Evolutionary conservation across 371 early-diverging fungal species (phyloP).

Genomic region (Mucor mucedo): DNA sequence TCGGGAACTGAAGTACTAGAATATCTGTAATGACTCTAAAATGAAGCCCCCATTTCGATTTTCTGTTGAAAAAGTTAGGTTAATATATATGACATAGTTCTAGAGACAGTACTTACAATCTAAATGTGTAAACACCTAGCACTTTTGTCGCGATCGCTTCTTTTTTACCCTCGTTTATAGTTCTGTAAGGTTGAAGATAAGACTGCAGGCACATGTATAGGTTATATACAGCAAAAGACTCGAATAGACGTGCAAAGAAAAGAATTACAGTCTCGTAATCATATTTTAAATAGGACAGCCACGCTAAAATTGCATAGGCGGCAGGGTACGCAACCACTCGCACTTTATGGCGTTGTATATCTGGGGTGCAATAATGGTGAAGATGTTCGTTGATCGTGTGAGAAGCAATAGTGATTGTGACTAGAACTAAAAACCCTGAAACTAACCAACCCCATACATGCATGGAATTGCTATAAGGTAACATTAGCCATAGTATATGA

Average conservation of each 20-base stretch:
- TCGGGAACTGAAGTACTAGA: slow-evolving; percentile 51
- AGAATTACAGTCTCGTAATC: slow-evolving; percentile 53
- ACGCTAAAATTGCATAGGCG: slow-evolving; percentile 50
- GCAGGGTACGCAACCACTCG: slow-evolving; percentile 55
- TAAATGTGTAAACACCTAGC: slow-evolving; percentile 35
- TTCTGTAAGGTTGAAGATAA: slow-evolving; percentile 49
- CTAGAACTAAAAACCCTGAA: slow-evolving; percentile 37
- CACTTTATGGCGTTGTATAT: slow-evolving; percentile 53
- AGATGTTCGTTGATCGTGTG: slow-evolving; percentile 43
- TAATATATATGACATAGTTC: background rate
- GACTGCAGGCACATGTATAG: slow-evolving; percentile 48
- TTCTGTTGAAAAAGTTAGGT: slow-evolving; percentile 19
- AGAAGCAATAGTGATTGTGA: slow-evolving; percentile 39
- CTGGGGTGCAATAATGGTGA: slow-evolving; percentile 47
- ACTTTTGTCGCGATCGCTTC: slow-evolving; percentile 41
- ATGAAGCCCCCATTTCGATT: slow-evolving; percentile 58
- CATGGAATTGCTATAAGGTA: slow-evolving; percentile 36
- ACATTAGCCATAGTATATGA: background rate
- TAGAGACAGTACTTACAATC: slow-evolving; percentile 37
- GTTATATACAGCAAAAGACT: slow-evolving; percentile 57
- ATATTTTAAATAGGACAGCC: slow-evolving; percentile 54
- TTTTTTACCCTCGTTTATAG: slow-evolving; percentile 38
- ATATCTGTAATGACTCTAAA: slow-evolving; percentile 52
- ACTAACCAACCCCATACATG: slow-evolving; percentile 56
- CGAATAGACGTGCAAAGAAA: slow-evolving; percentile 54